Evolutionary conservation across 2,329 filamentous ascomycete species (phyloP).

Genomic region (Fusarium sp.): DNA sequence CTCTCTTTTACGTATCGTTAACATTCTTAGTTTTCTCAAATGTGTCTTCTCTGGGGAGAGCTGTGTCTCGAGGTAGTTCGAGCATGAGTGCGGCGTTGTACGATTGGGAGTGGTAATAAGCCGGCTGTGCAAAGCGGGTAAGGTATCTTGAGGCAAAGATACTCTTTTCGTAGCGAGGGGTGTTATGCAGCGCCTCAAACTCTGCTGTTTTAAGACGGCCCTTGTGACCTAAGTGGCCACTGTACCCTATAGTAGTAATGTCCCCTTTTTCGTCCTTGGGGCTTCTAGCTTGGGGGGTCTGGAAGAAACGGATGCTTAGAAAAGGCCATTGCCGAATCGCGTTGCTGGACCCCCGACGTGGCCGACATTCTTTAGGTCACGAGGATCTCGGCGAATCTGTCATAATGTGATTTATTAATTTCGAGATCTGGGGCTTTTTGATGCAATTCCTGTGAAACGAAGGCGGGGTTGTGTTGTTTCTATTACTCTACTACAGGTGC

Average conservation of each 20-base stretch:
- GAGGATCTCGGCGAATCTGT: slow-evolving; percentile 27
- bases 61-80: not conserved
- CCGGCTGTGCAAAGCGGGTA: slow-evolving; percentile 19
- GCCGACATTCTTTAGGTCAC: slow-evolving; percentile 21
- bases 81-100: slow-evolving; percentile 7
- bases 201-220: slow-evolving; percentile 8
- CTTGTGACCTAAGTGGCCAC: slow-evolving; percentile 13
- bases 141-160: slow-evolving; percentile 10
- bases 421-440: slow-evolving; percentile 17
- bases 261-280: not conserved
- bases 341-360: slow-evolving; percentile 22
- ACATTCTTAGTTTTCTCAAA: not conserved
- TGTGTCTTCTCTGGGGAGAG: slow-evolving; percentile 5
- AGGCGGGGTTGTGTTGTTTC: slow-evolving; percentile 37
- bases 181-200: slow-evolving; percentile 10
- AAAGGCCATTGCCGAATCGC: slow-evolving; percentile 35
- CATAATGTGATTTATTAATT: slow-evolving; percentile 1
- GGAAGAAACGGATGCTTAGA: slow-evolving; percentile 5
- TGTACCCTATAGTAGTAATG: not conserved
- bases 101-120: slow-evolving; percentile 21
- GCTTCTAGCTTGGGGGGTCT: not conserved
- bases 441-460: slow-evolving; percentile 5
- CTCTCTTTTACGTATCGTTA: slow-evolving; percentile 17
- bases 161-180: not conserved
- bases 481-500: slow-evolving; percentile 38